Conservation (phyloP, 306 rosid genomes). For the Delonix regia region DNA sequence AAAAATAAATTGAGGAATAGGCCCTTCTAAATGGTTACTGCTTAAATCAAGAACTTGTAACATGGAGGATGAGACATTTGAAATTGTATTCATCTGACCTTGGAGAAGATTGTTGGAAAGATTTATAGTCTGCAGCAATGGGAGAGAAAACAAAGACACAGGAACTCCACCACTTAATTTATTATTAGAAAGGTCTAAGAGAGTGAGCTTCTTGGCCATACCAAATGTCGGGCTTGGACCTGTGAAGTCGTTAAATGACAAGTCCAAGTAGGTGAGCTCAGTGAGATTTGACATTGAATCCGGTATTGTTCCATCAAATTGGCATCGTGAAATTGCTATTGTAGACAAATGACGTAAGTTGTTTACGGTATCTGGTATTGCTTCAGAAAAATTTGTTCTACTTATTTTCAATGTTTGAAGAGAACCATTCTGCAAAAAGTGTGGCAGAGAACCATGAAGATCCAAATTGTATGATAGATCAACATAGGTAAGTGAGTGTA, state of each 20-base stretch:
- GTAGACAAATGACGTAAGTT: not conserved
- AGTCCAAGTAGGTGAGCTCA: not conserved
- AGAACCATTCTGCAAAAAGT: slow-evolving; percentile 3
- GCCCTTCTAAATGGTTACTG: slow-evolving; percentile 30
- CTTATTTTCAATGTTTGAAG: not conserved
- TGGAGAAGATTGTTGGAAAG: slow-evolving; percentile 20
- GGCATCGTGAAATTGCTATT: not conserved
- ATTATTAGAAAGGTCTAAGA: slow-evolving; percentile 23
- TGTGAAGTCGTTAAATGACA: not conserved
- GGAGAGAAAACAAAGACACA: not conserved
- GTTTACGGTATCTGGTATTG: not conserved
- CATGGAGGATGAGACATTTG: not conserved
- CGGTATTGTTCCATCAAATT: slow-evolving; percentile 3
- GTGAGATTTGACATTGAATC: not conserved
- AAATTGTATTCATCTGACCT: not conserved
- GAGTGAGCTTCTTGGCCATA: not conserved
- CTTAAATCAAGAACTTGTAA: too few relatives aligned
- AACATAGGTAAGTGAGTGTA: too few relatives aligned
- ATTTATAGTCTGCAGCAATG: not conserved
- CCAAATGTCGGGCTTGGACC: slow-evolving; percentile 22
- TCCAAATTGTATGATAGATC: not conserved
- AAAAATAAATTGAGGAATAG: slow-evolving; percentile 29
- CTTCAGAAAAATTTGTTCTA: not conserved
- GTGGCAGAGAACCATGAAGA: slow-evolving; percentile 14
- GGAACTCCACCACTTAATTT: too few relatives aligned